These are phyloP conservation scores for Verbascum thapsus DNA, from an alignment of 257 asterid species.

Conservation along the genomic window DNA sequence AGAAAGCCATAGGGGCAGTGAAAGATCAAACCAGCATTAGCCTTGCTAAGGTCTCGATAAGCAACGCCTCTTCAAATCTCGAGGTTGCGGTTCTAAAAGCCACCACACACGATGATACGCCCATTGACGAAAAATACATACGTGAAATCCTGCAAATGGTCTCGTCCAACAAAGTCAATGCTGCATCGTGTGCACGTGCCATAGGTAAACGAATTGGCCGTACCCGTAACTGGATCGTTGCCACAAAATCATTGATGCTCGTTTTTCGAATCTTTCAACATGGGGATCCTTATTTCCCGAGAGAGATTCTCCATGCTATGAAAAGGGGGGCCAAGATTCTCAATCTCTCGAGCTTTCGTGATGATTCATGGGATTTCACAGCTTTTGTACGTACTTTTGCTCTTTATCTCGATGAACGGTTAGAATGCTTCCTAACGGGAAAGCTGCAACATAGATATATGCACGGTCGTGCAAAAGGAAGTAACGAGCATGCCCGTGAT, in stretches of 20 bases:
- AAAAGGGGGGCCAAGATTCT: constrained; percentile 76
- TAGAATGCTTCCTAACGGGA: constrained; percentile 76
- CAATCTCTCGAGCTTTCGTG: constrained; percentile 67
- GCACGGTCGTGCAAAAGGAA: constrained; percentile 27
- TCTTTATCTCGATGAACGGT: constrained; percentile 78
- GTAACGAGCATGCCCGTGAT: constrained; percentile 53
- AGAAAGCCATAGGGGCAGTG: constrained; percentile 77
- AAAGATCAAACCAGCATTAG: constrained; percentile 88
- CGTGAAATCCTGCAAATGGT: constrained; percentile 58
- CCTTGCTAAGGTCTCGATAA: constrained; percentile 66
- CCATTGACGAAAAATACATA: constrained; percentile 55
- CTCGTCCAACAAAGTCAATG: constrained; percentile 67
- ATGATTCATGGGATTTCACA: constrained; percentile 83
- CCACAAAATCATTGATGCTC: constrained; percentile 68
- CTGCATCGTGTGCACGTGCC: constrained; percentile 78
- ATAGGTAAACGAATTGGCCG: constrained; percentile 74
- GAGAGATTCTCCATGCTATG: constrained; percentile 86
- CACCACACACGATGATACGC: constrained; percentile 72
- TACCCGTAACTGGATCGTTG: constrained; percentile 77
- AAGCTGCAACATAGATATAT: constrained; percentile 66
- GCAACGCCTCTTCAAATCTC: constrained; percentile 57
- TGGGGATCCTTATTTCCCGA: constrained; percentile 82
- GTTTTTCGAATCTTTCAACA: constrained; percentile 80
- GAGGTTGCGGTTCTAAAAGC: constrained; percentile 79
- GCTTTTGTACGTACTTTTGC: constrained; percentile 75